phyloP scores from a whole-genome alignment of 352 stramenopile species.

The Peronospora farinosa region DNA sequence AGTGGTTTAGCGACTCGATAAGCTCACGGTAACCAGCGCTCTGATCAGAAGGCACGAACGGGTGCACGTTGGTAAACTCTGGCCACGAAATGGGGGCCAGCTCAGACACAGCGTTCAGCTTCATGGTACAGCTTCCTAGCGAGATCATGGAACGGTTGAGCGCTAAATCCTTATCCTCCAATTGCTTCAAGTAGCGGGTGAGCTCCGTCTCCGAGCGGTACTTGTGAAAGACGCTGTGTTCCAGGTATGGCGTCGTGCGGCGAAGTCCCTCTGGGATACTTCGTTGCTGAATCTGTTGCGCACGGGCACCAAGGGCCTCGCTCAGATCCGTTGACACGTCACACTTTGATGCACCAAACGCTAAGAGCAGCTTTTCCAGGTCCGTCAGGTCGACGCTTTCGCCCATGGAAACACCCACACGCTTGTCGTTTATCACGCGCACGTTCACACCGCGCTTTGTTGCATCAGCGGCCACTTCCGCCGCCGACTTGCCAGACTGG shows the following conservation, averaged over 20 bases:
- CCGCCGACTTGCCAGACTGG: slow-evolving; percentile 65
- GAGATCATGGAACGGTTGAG: slow-evolving; percentile 99
- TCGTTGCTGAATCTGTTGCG: slow-evolving; percentile 43
- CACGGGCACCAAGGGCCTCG: slow-evolving; percentile 49
- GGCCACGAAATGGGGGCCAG: slow-evolving; percentile 96
- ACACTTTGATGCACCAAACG: slow-evolving; percentile 52
- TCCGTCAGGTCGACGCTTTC: slow-evolving; percentile 93
- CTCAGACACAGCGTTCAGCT: slow-evolving; percentile 97
- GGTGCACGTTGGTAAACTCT: slow-evolving; percentile 97
- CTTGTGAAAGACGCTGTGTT: slow-evolving; percentile 95
- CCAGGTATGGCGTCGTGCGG: slow-evolving; percentile 81
- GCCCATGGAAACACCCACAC: slow-evolving; percentile 95
- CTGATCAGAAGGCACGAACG: slow-evolving; percentile 94
- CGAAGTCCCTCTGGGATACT: slow-evolving; percentile 59
- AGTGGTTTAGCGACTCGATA: slow-evolving; percentile 93
- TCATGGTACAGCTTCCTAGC: slow-evolving; percentile 99
- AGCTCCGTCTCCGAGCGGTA: slow-evolving; percentile 95
- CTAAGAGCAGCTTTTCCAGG: slow-evolving; percentile 80
- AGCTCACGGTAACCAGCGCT: slow-evolving; percentile 95
- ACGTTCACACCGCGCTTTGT: slow-evolving; percentile 80
- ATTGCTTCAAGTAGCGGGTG: slow-evolving; percentile 95
- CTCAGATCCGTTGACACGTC: slow-evolving; percentile 25
- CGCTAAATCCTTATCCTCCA: slow-evolving; percentile 97
- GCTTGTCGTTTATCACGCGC: slow-evolving; percentile 69
- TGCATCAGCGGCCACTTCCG: slow-evolving; percentile 66